Percentiles rank a stretch among this genome's conserved stretches.
Evolutionary conservation across 2,329 filamentous ascomycete genomes (phyloP).

Genomic region (Monilinia laxa): DNA sequence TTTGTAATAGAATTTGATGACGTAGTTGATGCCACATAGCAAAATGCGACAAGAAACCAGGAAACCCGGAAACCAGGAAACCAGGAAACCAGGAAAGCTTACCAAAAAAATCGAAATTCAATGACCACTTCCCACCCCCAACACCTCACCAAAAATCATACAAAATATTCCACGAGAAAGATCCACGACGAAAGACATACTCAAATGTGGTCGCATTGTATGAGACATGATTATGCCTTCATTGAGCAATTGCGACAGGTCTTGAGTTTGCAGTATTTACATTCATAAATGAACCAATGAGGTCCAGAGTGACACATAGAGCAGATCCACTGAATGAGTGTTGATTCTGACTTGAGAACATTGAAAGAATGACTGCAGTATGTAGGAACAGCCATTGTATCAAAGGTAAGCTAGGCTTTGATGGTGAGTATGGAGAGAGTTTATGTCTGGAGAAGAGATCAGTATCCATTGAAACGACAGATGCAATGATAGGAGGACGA

Average conservation of each 20-base stretch:
- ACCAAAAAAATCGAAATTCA: neutral
- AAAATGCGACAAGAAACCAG: neutral
- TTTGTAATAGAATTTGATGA: neutral
- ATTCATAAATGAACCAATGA: slow-evolving; percentile 69
- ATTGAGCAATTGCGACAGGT: slow-evolving; percentile 56
- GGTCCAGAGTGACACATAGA: slow-evolving; percentile 63
- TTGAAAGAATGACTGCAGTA: slow-evolving; percentile 63
- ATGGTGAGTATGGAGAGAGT: neutral
- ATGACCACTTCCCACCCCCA: neutral
- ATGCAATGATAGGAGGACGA: neutral
- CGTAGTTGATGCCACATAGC: neutral
- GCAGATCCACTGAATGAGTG: slow-evolving; percentile 65
- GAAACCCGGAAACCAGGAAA: slow-evolving; percentile 1
- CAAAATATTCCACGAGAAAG: neutral
- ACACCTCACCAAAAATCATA: slow-evolving; percentile 12
- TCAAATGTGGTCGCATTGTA: neutral
- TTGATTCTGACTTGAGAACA: slow-evolving; percentile 66
- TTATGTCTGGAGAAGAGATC: slow-evolving; percentile 8
- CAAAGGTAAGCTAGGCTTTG: neutral
- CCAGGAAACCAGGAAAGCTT: neutral
- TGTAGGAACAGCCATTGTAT: slow-evolving; percentile 52
- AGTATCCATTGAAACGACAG: slow-evolving; percentile 4
- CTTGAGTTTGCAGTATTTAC: slow-evolving; percentile 66
- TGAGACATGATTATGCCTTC: slow-evolving; percentile 33
- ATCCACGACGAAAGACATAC: neutral